Conservation (phyloP, 2,329 filamentous ascomycete genomes). For the Phyllosticta citriasiana region DNA sequence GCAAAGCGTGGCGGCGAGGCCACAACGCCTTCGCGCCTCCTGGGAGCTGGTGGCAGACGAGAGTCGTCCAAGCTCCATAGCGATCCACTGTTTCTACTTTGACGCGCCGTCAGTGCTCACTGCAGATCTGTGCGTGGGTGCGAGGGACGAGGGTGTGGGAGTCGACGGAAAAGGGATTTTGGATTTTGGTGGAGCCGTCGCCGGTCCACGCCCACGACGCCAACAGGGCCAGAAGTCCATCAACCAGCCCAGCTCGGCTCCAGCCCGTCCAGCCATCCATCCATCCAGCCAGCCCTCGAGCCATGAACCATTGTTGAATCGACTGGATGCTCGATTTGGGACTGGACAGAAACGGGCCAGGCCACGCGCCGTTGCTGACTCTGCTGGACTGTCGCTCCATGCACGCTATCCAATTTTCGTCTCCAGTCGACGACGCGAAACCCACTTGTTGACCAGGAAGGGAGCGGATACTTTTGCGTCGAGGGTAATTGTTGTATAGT, state of each 20-base stretch:
- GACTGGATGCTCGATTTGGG: neutral
- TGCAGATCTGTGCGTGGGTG: conserved; percentile 9
- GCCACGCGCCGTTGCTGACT: neutral
- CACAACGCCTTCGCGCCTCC: conserved; percentile 4
- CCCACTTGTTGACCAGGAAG: neutral
- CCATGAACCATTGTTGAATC: too few species aligned
- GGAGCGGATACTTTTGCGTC: neutral
- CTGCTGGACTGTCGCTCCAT: neutral
- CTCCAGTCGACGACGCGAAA: neutral
- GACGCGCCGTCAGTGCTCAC: conserved; percentile 6
- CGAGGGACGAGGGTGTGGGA: neutral
- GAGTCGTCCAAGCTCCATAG: conserved; percentile 9
- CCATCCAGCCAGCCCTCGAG: neutral
- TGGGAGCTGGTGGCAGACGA: neutral
- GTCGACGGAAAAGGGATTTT: too few species aligned
- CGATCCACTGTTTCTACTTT: conserved; percentile 10
- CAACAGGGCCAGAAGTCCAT: conserved; percentile 5
- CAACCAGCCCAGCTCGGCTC: neutral
- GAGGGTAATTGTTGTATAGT: neutral
- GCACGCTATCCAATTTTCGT: neutral
- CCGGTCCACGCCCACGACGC: neutral
- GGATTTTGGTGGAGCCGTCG: conserved; percentile 1
- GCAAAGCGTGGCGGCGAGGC: neutral
- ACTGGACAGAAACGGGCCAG: neutral
- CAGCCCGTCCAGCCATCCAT: neutral